These are phyloP conservation scores for Calycina marina DNA, from an alignment of 2,329 filamentous ascomycete genomes.

Conservation along the genomic window DNA sequence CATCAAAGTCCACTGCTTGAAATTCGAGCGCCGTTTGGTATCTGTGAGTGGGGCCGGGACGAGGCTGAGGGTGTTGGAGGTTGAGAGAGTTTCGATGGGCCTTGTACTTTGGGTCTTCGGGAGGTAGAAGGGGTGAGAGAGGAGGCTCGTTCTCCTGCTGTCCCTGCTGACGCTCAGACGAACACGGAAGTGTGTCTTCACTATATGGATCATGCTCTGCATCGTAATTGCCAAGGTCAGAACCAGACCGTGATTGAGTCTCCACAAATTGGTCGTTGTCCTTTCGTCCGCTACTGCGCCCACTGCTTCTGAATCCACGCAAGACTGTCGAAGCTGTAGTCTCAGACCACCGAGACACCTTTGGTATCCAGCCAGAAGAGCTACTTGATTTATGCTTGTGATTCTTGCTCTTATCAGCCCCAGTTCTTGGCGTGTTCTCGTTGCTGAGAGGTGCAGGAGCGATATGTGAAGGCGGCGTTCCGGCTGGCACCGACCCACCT, in stretches of 20 bases:
- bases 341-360: slow-evolving; percentile 94
- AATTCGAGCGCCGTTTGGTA: slow-evolving; percentile 62
- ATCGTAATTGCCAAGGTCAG: slow-evolving; percentile 55
- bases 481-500: slow-evolving; percentile 38
- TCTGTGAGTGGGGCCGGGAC: slow-evolving; percentile 57
- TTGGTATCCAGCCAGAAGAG: slow-evolving; percentile 69
- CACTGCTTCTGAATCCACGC: slow-evolving; percentile 58
- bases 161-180: slow-evolving; percentile 32
- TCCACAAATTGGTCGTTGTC: slow-evolving; percentile 37
- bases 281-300: slow-evolving; percentile 40
- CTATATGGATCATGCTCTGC: slow-evolving; percentile 38
- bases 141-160: slow-evolving; percentile 15
- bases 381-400: slow-evolving; percentile 83
- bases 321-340: slow-evolving; percentile 83
- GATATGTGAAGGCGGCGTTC: slow-evolving; percentile 41
- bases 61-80: slow-evolving; percentile 65
- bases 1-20: slow-evolving; percentile 53
- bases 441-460: slow-evolving; percentile 40
- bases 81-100: slow-evolving; percentile 70
- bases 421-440: slow-evolving; percentile 59
- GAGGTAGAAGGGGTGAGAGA: slow-evolving; percentile 18
- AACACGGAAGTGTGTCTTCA: slow-evolving; percentile 47
- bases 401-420: slow-evolving; percentile 59
- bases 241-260: slow-evolving; percentile 60
- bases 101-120: slow-evolving; percentile 64